Conservation (phyloP, 2,329 filamentous ascomycete species). For the Cordyceps cicadae region DNA sequence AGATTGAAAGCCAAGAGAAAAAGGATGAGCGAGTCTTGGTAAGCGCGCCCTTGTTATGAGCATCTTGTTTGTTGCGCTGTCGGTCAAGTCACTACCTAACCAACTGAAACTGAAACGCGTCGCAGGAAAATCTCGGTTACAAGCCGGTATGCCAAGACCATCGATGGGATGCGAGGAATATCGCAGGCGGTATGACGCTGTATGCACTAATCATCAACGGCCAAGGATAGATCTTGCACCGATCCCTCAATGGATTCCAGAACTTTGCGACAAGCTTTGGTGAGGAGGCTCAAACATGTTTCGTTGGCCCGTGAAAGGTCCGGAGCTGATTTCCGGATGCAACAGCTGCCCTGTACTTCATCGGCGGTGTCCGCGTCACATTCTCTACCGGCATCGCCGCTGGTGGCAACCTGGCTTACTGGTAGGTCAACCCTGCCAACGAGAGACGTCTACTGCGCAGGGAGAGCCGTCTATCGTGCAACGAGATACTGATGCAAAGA, state of each 20-base stretch:
- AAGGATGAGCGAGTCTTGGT: not conserved
- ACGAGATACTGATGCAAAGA: not conserved
- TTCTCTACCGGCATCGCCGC: conserved; percentile 56
- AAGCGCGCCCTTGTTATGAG: not conserved
- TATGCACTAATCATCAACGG: not conserved
- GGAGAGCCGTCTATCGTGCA: not conserved
- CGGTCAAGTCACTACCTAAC: not conserved
- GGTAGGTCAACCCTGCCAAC: conserved; percentile 28
- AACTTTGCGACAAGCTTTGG: conserved; percentile 53
- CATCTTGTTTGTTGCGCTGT: not conserved
- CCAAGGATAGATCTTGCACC: conserved; percentile 41
- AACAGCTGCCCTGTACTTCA: conserved; percentile 51
- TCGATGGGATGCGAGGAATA: not conserved
- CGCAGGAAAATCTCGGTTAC: conserved; percentile 19
- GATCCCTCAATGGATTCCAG: conserved; percentile 48
- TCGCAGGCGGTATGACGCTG: not conserved
- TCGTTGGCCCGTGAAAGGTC: not conserved
- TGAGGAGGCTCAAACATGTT: conserved; percentile 20
- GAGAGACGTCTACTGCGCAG: not conserved
- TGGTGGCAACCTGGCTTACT: conserved; percentile 53
- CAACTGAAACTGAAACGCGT: not conserved
- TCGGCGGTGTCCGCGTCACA: conserved; percentile 51
- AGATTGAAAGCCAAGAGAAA: not conserved
- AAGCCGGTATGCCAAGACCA: conserved; percentile 17
- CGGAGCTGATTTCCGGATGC: conserved; percentile 10